Evolutionary conservation across 78 protist species (phyloP).

Genomic region (Fonticula alba): DNA sequence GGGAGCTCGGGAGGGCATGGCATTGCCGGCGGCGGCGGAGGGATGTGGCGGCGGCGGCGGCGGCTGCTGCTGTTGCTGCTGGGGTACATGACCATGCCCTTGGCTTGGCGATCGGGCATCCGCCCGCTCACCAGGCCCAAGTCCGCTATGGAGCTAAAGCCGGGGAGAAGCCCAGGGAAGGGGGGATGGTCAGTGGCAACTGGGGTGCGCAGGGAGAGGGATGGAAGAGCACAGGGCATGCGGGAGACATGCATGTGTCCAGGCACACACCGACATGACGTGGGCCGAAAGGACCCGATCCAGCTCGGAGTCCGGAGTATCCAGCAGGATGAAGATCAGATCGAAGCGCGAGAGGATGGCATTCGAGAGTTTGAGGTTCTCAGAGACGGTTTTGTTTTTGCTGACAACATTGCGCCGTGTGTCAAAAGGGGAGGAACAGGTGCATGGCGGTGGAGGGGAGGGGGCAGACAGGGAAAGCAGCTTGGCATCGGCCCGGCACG

Average conservation of each 20-base stretch:
- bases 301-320: constrained; percentile 49
- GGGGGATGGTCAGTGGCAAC: background rate
- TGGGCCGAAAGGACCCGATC: constrained; percentile 65
- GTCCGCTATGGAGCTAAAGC: too few species aligned
- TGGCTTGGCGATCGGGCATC: too few species aligned
- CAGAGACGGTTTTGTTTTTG: constrained; percentile 65
- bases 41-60: too few species aligned
- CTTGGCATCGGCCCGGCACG: background rate
- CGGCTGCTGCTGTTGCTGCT: too few species aligned
- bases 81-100: too few species aligned
- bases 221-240: background rate
- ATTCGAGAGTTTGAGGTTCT: constrained; percentile 64
- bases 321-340: constrained; percentile 80
- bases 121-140: too few species aligned
- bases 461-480: background rate
- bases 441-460: background rate
- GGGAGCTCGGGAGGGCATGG: too few species aligned
- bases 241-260: background rate
- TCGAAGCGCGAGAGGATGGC: constrained; percentile 91
- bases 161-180: too few species aligned
- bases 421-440: background rate
- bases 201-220: background rate
- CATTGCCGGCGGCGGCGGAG: too few species aligned
- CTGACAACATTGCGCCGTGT: background rate
- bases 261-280: constrained; percentile 44